Evolutionary conservation across 768 basidiomycete species (phyloP).

Genomic region (Hypholoma sublateritium): DNA sequence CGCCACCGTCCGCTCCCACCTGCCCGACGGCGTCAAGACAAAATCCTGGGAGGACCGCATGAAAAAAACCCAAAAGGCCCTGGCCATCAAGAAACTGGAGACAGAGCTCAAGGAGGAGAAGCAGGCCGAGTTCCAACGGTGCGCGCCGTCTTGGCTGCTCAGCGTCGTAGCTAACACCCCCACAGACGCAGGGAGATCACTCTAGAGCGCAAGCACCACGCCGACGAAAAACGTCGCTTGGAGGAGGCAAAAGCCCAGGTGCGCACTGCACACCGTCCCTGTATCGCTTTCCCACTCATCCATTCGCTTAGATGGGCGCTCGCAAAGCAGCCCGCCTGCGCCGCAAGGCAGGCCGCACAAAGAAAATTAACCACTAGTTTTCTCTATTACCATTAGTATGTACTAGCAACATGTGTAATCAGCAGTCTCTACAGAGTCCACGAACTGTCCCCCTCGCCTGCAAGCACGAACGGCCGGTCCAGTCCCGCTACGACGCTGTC

Average conservation of each 20-base stretch:
- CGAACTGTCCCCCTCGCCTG: constrained; percentile 75
- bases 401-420: constrained; percentile 10
- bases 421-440: constrained; percentile 60
- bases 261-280: constrained; percentile 9
- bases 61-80: constrained; percentile 61
- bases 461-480: constrained; percentile 83
- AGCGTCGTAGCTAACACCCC: constrained; percentile 4
- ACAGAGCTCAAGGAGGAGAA: constrained; percentile 77
- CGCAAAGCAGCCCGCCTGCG: constrained; percentile 72
- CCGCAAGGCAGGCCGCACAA: constrained; percentile 71
- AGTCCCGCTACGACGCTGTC: constrained; percentile 85
- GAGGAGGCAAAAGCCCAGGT: constrained; percentile 70
- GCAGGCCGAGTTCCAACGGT: constrained; percentile 64
- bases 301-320: constrained; percentile 67
- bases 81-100: constrained; percentile 74
- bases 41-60: constrained; percentile 70
- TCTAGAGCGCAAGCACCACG: constrained; percentile 66
- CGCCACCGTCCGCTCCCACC: constrained; percentile 61
- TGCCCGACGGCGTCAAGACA: constrained; percentile 63
- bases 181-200: constrained; percentile 62
- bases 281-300: constrained; percentile 6
- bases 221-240: constrained; percentile 68
- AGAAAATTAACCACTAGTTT: constrained; percentile 74
- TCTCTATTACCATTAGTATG: constrained; percentile 9
- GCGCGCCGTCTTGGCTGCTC: neutral